Evolutionary conservation across 495 filamentous ascomycete species (phyloP).

Genomic region (Aspergillus carlsbadensis): DNA sequence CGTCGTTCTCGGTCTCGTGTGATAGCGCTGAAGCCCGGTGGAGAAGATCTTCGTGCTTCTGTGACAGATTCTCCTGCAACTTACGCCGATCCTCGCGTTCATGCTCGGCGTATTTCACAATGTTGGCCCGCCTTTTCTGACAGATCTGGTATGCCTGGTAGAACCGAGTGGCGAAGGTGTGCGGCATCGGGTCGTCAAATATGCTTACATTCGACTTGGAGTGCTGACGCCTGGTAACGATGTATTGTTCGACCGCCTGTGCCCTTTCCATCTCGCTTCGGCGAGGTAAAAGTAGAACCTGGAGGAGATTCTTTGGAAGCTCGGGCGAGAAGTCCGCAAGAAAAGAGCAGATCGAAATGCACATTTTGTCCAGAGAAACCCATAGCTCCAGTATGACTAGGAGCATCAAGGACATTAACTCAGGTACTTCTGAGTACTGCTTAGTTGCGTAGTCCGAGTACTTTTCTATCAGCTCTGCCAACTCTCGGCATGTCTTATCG

Average conservation of each 20-base stretch:
- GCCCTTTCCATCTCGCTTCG: constrained; percentile 50
- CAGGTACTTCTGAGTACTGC: constrained; percentile 43
- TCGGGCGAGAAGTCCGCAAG: constrained; percentile 50
- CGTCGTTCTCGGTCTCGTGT: constrained; percentile 8
- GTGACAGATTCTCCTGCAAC: background rate
- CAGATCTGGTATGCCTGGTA: constrained; percentile 44
- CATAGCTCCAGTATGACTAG: constrained; percentile 60
- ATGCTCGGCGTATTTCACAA: background rate
- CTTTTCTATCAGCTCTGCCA: constrained; percentile 24
- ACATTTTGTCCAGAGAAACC: constrained; percentile 55
- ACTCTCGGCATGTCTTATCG: constrained; percentile 19
- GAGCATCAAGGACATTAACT: constrained; percentile 53
- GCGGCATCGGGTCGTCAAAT: constrained; percentile 24
- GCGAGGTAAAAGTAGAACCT: constrained; percentile 48
- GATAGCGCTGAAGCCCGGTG: constrained; percentile 2
- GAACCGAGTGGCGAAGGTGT: constrained; percentile 51
- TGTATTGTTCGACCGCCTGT: constrained; percentile 44
- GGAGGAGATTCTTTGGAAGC: constrained; percentile 40
- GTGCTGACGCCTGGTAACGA: constrained; percentile 27
- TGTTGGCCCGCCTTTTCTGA: constrained; percentile 26
- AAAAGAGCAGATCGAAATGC: constrained; percentile 37
- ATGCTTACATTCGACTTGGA: constrained; percentile 22
- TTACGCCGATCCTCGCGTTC: background rate
- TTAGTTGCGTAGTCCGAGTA: constrained; percentile 30
- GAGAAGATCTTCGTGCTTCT: constrained; percentile 25